Evolutionary conservation across 306 rosid genomes (phyloP).

Genomic region (Oxytropis ochrocephala): DNA sequence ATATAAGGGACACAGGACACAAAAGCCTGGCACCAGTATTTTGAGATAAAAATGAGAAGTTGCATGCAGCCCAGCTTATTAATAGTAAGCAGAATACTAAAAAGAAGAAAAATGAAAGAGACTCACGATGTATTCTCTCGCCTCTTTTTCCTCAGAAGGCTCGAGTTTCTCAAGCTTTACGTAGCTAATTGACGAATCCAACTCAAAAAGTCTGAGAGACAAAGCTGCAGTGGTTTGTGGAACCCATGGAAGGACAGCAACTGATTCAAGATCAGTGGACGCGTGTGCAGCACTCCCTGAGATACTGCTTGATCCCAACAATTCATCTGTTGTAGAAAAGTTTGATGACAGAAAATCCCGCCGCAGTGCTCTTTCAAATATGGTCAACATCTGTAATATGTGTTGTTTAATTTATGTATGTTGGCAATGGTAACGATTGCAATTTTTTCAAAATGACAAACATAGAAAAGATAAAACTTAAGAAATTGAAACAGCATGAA

Average conservation of each 20-base stretch:
- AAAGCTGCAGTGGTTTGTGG: constrained; percentile 86
- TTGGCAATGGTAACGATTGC: neutral
- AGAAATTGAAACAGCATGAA: constrained; percentile 1
- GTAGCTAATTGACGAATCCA: constrained; percentile 67
- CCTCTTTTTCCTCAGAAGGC: constrained; percentile 45
- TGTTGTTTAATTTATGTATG: constrained; percentile 12
- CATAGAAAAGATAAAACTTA: constrained; percentile 5
- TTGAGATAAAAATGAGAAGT: neutral
- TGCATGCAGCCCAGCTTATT: neutral
- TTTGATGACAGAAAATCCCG: constrained; percentile 66
- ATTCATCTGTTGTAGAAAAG: constrained; percentile 63
- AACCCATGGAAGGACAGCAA: constrained; percentile 81
- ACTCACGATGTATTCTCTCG: constrained; percentile 48
- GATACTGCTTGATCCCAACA: constrained; percentile 48
- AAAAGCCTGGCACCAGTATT: neutral
- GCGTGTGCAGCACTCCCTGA: constrained; percentile 30
- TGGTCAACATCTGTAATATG: constrained; percentile 59
- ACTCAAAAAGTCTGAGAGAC: constrained; percentile 74
- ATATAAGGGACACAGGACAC: neutral
- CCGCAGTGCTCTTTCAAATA: constrained; percentile 60
- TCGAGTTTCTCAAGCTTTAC: constrained; percentile 48
- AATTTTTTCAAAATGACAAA: neutral
- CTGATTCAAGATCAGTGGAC: constrained; percentile 39
- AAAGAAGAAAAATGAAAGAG: neutral
- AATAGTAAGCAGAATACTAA: neutral